phyloP scores from a whole-genome alignment of 2,329 filamentous ascomycete species.

The Paracorniculantispora psalliotae region DNA sequence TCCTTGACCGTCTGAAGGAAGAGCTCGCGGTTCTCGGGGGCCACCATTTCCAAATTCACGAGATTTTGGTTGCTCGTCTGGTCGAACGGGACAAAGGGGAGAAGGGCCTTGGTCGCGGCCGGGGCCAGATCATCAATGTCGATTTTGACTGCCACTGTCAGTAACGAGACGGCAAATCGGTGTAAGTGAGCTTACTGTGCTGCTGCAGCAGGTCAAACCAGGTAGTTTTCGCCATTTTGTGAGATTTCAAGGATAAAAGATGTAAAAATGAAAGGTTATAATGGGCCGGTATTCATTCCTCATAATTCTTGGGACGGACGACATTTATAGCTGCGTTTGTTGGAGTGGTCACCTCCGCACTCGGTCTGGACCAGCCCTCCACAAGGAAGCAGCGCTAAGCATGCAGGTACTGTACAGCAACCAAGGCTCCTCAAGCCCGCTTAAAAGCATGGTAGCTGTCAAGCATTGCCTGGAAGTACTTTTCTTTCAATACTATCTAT shows the following conservation, averaged over 20 bases:
- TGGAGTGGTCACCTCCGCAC: neutral
- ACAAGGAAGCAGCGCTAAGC: neutral
- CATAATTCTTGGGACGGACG: no score
- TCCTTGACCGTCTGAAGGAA: conserved; percentile 8
- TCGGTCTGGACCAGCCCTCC: neutral
- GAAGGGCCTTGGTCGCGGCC: conserved; percentile 17
- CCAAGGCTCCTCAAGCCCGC: neutral
- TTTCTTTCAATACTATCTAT: no score
- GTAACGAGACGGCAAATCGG: neutral
- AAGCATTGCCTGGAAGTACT: no score
- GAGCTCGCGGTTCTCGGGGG: neutral
- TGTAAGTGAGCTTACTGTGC: conserved; percentile 3
- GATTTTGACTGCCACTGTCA: conserved; percentile 3
- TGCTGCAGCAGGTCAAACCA: conserved; percentile 10
- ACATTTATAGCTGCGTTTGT: no score
- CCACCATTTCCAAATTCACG: conserved; percentile 2
- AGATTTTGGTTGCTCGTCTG: conserved; percentile 13
- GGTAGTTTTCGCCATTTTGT: neutral
- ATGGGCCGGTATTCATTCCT: no score
- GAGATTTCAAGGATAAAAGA: neutral
- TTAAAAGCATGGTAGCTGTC: no score
- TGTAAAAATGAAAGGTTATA: no score
- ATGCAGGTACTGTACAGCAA: conserved; percentile 13
- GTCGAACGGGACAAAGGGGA: conserved; percentile 3
- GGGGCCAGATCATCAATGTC: conserved; percentile 18